A percentile compares a stretch with the other conserved stretches of the same genome.
Conservation (phyloP, 352 stramenopile genomes). For the Globisporangium mamillatum region DNA sequence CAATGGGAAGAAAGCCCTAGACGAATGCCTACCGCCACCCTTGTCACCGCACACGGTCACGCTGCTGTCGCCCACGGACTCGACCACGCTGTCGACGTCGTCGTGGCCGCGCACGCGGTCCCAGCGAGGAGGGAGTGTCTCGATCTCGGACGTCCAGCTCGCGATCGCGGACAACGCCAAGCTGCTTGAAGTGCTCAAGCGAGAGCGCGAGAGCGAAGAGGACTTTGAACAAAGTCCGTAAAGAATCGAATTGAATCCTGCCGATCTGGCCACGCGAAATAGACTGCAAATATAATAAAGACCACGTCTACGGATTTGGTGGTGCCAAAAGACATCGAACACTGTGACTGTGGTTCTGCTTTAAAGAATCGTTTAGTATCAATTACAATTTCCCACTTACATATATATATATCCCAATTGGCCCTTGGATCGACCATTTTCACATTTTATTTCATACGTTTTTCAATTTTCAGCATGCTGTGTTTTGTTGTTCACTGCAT, state of each 20-base stretch:
- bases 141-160: constrained; percentile 42
- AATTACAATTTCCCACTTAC: too few relatives aligned
- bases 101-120: constrained; percentile 4
- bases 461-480: neutral
- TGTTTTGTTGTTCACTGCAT: neutral
- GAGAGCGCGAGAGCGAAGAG: constrained; percentile 21
- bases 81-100: neutral
- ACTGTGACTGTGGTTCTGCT: too few relatives aligned
- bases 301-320: too few relatives aligned
- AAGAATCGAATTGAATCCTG: neutral
- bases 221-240: neutral
- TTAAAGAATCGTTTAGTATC: too few relatives aligned
- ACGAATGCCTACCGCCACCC: neutral
- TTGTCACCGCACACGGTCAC: neutral
- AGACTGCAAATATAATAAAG: neutral
- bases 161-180: constrained; percentile 54
- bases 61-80: constrained; percentile 10
- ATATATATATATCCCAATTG: too few relatives aligned
- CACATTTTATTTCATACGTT: neutral
- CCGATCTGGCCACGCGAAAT: neutral
- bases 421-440: neutral
- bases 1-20: neutral
- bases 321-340: too few relatives aligned
- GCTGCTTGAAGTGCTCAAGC: constrained; percentile 44
- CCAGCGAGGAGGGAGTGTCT: constrained; percentile 1